phyloP scores from a whole-genome alignment of 108 stramenopile genomes.

The Skeletonema grethae region DNA sequence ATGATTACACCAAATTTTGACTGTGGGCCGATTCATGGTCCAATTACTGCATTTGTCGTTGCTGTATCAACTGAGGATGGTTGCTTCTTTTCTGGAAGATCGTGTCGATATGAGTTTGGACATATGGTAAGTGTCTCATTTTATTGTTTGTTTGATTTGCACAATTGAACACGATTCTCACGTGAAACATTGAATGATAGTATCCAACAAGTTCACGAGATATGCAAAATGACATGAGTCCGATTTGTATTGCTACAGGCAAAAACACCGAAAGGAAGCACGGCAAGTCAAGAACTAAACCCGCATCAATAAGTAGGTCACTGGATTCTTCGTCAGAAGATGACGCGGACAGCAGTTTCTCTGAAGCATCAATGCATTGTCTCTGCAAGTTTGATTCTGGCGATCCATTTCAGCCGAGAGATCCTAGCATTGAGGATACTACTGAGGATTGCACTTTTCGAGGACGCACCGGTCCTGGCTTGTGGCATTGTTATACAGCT shows the following conservation, averaged over 20 bases:
- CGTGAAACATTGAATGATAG: not conserved
- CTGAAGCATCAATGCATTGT: constrained; percentile 30
- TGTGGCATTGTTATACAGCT: constrained; percentile 80
- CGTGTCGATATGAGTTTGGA: constrained; percentile 73
- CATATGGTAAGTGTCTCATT: constrained; percentile 45
- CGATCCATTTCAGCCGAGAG: constrained; percentile 34
- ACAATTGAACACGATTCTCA: not conserved
- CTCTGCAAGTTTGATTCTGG: constrained; percentile 36
- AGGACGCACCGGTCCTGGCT: constrained; percentile 69
- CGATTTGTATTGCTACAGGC: constrained; percentile 63
- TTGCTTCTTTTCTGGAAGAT: constrained; percentile 79
- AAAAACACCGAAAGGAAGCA: constrained; percentile 4
- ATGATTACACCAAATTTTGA: constrained; percentile 76
- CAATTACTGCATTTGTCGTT: constrained; percentile 76
- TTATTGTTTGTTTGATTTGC: not conserved
- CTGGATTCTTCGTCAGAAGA: constrained; percentile 5
- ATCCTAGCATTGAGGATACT: constrained; percentile 32
- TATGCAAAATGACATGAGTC: constrained; percentile 58
- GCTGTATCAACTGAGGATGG: constrained; percentile 89
- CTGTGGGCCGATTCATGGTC: constrained; percentile 63
- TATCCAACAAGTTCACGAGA: constrained; percentile 54
- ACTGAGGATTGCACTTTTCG: constrained; percentile 47
- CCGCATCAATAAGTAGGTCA: not conserved
- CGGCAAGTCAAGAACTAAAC: constrained; percentile 1
- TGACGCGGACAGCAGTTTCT: constrained; percentile 29